phyloP scores from a whole-genome alignment of 192 early-diverging fungal genomes.

The Podila epigama region DNA sequence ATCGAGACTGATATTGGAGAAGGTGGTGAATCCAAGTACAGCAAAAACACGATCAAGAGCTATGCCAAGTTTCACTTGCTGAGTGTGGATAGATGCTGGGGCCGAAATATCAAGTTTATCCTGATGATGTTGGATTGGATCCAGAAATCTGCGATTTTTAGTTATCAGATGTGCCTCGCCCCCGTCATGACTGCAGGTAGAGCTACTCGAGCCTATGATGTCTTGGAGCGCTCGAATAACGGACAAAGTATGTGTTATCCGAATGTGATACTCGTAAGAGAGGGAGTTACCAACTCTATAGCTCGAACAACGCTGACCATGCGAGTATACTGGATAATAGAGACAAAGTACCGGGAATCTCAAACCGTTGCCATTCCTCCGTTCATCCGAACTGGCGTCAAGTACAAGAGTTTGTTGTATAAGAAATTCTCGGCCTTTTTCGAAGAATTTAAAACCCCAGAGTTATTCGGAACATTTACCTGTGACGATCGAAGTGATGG shows the following conservation, averaged over 20 bases:
- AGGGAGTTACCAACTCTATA: background rate
- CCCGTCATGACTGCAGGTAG: slow-evolving; percentile 7
- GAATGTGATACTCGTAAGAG: background rate
- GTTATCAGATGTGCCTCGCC: slow-evolving; percentile 11
- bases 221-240: slow-evolving; percentile 9
- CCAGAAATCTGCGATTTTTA: slow-evolving; percentile 17
- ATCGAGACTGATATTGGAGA: background rate
- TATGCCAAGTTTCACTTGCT: slow-evolving; percentile 18
- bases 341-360: slow-evolving; percentile 21
- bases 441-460: slow-evolving; percentile 5
- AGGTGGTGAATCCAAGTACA: slow-evolving; percentile 7
- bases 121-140: slow-evolving; percentile 26
- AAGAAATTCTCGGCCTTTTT: slow-evolving; percentile 22
- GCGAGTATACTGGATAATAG: background rate
- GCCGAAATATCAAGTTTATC: slow-evolving; percentile 20
- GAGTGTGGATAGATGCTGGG: slow-evolving; percentile 16
- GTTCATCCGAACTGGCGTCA: slow-evolving; percentile 13
- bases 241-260: background rate
- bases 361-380: slow-evolving; percentile 21
- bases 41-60: slow-evolving; percentile 13
- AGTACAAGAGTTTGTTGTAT: slow-evolving; percentile 17
- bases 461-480: slow-evolving; percentile 24
- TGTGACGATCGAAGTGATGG: slow-evolving; percentile 17
- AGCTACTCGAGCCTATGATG: slow-evolving; percentile 15
- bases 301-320: background rate